Conservation (phyloP, 129 eudicot species). For the Apium graveolens region DNA sequence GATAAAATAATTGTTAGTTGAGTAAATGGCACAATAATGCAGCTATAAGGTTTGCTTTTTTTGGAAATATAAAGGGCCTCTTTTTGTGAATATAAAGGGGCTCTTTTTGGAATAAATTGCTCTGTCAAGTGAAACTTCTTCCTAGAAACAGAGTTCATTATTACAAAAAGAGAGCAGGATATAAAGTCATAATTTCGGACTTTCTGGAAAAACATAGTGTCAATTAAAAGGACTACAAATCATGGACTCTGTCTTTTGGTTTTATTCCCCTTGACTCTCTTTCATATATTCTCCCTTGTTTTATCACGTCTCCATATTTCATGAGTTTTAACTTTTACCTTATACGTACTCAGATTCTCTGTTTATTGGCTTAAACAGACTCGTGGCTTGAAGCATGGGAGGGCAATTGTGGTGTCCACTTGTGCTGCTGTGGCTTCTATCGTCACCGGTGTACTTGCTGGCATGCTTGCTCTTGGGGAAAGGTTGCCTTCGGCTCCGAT, state of each 20-base stretch:
- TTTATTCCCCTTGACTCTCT: background rate
- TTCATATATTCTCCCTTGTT: background rate
- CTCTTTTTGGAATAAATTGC: background rate
- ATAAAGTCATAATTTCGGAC: background rate
- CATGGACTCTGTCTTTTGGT: background rate
- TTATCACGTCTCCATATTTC: background rate
- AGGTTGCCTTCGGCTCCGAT: slow-evolving; percentile 75
- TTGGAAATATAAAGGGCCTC: too few relatives aligned
- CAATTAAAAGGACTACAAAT: background rate
- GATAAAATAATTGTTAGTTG: background rate
- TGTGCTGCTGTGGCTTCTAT: slow-evolving; percentile 99
- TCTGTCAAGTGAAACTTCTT: background rate
- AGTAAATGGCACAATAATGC: background rate
- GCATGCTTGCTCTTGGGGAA: slow-evolving; percentile 96
- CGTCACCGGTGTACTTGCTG: slow-evolving; percentile 97
- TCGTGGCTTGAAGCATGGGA: slow-evolving; percentile 90
- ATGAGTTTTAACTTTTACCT: background rate
- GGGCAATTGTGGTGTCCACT: slow-evolving; percentile 96
- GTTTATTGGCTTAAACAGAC: slow-evolving; percentile 39
- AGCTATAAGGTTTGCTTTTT: background rate
- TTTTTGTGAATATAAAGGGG: background rate
- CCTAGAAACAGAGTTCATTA: background rate
- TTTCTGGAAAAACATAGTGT: background rate
- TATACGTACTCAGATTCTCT: background rate
- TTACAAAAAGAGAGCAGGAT: background rate